Evolutionary conservation across 2,329 filamentous ascomycete genomes (phyloP).

Genomic region (Aspergillus caelatus): DNA sequence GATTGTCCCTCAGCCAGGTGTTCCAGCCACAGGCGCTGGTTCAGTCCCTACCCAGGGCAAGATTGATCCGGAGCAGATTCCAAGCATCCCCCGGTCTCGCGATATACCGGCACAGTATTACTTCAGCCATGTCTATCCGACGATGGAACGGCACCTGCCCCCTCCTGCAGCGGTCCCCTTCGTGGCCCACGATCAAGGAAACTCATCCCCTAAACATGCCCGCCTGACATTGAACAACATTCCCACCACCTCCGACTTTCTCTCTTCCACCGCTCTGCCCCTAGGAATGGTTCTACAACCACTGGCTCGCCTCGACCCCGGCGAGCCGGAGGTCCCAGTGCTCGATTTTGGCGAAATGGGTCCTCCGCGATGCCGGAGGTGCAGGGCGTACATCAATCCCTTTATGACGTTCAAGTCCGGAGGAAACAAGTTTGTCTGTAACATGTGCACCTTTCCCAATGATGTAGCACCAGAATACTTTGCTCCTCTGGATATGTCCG

Average conservation of each 20-base stretch:
- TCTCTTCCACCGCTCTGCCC: conserved; percentile 78
- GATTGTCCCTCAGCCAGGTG: conserved; percentile 32
- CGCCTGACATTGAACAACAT: conserved; percentile 93
- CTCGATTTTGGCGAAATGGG: conserved; percentile 92
- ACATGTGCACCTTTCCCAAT: conserved; percentile 96
- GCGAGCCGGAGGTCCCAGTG: conserved; percentile 85
- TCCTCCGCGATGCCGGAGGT: conserved; percentile 88
- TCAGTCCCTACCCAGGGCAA: conserved; percentile 69
- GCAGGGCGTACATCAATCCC: conserved; percentile 95
- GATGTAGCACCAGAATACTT: conserved; percentile 93
- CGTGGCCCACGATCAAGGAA: conserved; percentile 93
- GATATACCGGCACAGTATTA: conserved; percentile 83
- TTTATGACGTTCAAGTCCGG: conserved; percentile 97
- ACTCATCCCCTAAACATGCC: conserved; percentile 91
- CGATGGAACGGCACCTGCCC: conserved; percentile 90
- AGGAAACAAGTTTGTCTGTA: conserved; percentile 96
- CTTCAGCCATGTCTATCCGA: conserved; percentile 85
- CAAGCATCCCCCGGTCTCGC: conserved; percentile 83
- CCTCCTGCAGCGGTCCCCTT: conserved; percentile 87
- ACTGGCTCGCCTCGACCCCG: conserved; percentile 77
- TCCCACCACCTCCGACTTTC: conserved; percentile 76
- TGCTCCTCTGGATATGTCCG: conserved; percentile 83
- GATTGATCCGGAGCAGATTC: conserved; percentile 89
- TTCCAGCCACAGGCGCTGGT: conserved; percentile 55
- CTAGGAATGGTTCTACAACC: conserved; percentile 89